Percentiles rank a stretch among this genome's conserved stretches.
phyloP scores from a whole-genome alignment of 768 basidiomycete species.

The Flagelloscypha sp. region DNA sequence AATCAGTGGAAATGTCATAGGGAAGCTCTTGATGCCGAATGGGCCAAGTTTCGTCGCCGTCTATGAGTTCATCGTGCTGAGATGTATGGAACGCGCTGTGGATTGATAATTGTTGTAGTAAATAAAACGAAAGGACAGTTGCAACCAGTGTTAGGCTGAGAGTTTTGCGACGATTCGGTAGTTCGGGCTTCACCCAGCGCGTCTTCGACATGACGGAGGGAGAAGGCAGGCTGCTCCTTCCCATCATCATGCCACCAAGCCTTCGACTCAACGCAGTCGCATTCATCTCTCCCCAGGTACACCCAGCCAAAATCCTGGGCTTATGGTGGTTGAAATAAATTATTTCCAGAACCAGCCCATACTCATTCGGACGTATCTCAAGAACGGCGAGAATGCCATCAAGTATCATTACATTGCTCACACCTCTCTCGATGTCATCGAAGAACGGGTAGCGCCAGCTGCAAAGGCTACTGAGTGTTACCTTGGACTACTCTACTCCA shows the following conservation, averaged over 20 bases:
- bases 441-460: constrained; percentile 61
- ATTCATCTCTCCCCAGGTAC: constrained; percentile 78
- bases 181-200: too few species aligned
- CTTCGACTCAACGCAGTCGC: constrained; percentile 75
- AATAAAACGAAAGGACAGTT: too few species aligned
- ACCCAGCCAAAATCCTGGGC: constrained; percentile 53
- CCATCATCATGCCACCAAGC: constrained; percentile 49
- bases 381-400: constrained; percentile 45
- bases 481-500: constrained; percentile 77
- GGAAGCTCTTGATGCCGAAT: constrained; percentile 46
- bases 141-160: too few species aligned
- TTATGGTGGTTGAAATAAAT: constrained; percentile 80
- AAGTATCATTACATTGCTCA: constrained; percentile 92
- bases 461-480: constrained; percentile 71
- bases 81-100: too few species aligned
- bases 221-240: not conserved
- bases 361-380: constrained; percentile 64
- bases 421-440: constrained; percentile 83
- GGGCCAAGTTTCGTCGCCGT: constrained; percentile 58
- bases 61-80: too few species aligned
- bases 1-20: constrained; percentile 77
- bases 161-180: too few species aligned
- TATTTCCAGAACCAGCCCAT: constrained; percentile 79
- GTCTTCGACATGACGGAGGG: too few species aligned
- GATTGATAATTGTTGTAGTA: too few species aligned